Conservation (phyloP, 2,329 filamentous ascomycete genomes). For the Calonectria pauciramosa region DNA sequence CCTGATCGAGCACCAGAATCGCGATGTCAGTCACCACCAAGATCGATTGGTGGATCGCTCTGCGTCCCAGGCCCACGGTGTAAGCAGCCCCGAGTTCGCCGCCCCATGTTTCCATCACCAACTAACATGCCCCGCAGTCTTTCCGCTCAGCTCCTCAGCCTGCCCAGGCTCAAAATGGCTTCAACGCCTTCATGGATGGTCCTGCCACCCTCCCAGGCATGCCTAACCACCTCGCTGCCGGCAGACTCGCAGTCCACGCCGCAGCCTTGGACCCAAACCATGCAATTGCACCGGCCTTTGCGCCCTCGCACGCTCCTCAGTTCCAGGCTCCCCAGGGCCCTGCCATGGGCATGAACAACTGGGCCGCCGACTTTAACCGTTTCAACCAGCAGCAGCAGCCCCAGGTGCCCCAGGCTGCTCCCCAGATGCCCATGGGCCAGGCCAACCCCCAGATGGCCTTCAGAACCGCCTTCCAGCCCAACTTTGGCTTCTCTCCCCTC, state of each 20-base stretch:
- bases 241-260: slow-evolving; percentile 52
- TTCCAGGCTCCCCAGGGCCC: slow-evolving; percentile 44
- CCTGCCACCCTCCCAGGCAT: slow-evolving; percentile 45
- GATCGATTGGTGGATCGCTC: slow-evolving; percentile 53
- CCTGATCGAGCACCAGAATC: slow-evolving; percentile 57
- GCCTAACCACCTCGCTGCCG: slow-evolving; percentile 51
- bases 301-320: slow-evolving; percentile 38
- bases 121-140: slow-evolving; percentile 42
- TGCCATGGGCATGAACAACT: slow-evolving; percentile 45
- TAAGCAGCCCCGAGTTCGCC: slow-evolving; percentile 40
- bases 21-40: slow-evolving; percentile 57
- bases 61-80: slow-evolving; percentile 46
- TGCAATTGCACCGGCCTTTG: slow-evolving; percentile 30
- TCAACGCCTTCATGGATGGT: slow-evolving; percentile 53
- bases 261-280: slow-evolving; percentile 49
- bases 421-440: slow-evolving; percentile 43
- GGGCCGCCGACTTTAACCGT: slow-evolving; percentile 55
- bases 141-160: slow-evolving; percentile 51
- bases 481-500: slow-evolving; percentile 45
- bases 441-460: slow-evolving; percentile 29
- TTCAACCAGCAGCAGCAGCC: slow-evolving; percentile 48
- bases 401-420: slow-evolving; percentile 36
- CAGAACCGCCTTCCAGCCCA: slow-evolving; percentile 45
- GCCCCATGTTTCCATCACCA: not conserved
- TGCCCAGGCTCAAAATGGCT: slow-evolving; percentile 48